Evolutionary conservation across 2,329 filamentous ascomycete genomes (phyloP), one percentile per base, ranked within the genome.

Genomic region (Exophiala aquamarina): DNA sequence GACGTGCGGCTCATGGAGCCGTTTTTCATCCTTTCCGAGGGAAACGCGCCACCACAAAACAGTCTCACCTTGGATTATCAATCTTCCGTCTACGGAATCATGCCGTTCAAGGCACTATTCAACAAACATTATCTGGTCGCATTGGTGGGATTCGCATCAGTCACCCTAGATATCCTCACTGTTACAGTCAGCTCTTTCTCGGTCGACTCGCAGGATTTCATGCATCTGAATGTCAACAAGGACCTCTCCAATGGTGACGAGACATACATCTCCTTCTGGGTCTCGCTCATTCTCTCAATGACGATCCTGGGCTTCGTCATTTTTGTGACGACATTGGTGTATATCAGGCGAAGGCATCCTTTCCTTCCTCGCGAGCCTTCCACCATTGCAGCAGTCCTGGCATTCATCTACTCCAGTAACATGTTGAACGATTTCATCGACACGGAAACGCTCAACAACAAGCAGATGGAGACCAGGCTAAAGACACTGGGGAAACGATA

Each of bases 311-410:
- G 79, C 5, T 84, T 85, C 64, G 80, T 90, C 63, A 73, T 75
- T 45, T 58, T 74, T 18, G 77, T 86, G 17, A 79, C 84, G 1
- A 64, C 67, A 1, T 59, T 83, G 1, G 83, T 86, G 14, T 85
- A 86, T 59, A 47, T 72, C 14, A 76, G 79, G 1, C 79, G 87
- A 11, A 75, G 82, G 0, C 79, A 82, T 45, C 79, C 86, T 2
- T 90, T 91, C 65, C 70, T 91, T 46, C 87, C 87, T 1, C 79
- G 87, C 3, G 85, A 90, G 70, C 86, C 87, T 3, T 88, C 84
- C 58, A 89, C 86, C 15, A 90, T 92, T 57, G 83, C 86, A 2
- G 83, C 80, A 34, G 80, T 90, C 43, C 73, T 92, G 44, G 86
- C 85, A 0, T 91, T 86, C 61, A 86, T 91, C 50, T 84, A 91